A percentile compares a stretch with the other conserved stretches of the same genome.
phyloP scores from a whole-genome alignment of 345 rosid genomes.

The Brassica carinata region DNA sequence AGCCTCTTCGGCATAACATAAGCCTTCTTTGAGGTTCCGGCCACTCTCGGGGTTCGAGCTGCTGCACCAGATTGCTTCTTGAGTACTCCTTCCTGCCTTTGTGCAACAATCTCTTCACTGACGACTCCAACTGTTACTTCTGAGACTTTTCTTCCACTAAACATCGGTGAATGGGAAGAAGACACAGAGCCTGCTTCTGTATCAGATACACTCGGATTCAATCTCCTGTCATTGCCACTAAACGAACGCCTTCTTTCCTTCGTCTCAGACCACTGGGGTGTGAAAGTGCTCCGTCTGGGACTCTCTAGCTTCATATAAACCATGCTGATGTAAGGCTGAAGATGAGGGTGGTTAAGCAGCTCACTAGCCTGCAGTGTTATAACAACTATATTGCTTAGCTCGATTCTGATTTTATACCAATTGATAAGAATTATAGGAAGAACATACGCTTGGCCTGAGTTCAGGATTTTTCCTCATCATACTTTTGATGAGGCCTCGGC shows the following conservation, averaged over 20 bases:
- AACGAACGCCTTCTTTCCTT: conserved; percentile 67
- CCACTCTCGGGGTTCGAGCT: conserved; percentile 50
- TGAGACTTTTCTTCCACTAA: conserved; percentile 45
- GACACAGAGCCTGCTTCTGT: conserved; percentile 56
- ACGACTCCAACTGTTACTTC: conserved; percentile 55
- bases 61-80: conserved; percentile 37
- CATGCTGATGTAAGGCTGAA: conserved; percentile 70
- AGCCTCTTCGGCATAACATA: conserved; percentile 46
- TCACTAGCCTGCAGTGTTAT: conserved; percentile 70
- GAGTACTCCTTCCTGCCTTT: conserved; percentile 28
- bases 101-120: conserved; percentile 45
- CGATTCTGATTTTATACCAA: not conserved
- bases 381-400: conserved; percentile 11
- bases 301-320: conserved; percentile 69
- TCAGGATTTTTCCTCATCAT: conserved; percentile 97
- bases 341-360: conserved; percentile 82
- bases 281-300: conserved; percentile 58
- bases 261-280: conserved; percentile 44
- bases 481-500: conserved; percentile 91
- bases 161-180: conserved; percentile 51
- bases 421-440: not conserved
- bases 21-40: conserved; percentile 41
- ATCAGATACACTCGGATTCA: conserved; percentile 68
- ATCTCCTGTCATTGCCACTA: conserved; percentile 68
- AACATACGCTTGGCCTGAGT: conserved; percentile 85